A percentile compares a stretch with the other conserved stretches of the same genome.
These are phyloP conservation scores for Massarina eburnea DNA, from an alignment of 2,329 filamentous ascomycete genomes.

Conservation along the genomic window DNA sequence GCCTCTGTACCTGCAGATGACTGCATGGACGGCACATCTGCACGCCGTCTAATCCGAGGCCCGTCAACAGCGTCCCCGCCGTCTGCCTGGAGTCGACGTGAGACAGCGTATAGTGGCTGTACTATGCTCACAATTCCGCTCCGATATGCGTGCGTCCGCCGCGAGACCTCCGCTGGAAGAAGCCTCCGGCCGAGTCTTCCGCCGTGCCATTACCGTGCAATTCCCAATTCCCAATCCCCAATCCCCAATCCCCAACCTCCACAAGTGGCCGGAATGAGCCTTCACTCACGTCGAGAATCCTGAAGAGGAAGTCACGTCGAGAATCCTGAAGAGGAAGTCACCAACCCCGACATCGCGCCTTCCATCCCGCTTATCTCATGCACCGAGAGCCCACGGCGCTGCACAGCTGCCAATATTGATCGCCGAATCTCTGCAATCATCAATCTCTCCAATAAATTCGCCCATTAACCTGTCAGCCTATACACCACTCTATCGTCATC, in stretches of 20 bases:
- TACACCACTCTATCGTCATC: too few species aligned
- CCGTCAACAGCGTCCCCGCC: conserved; percentile 10
- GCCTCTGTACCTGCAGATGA: too few species aligned
- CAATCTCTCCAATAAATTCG: too few species aligned
- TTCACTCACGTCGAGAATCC: conserved; percentile 2
- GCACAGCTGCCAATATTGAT: too few species aligned
- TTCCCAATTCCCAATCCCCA: too few species aligned
- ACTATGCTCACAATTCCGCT: conserved; percentile 11
- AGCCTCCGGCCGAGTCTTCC: too few species aligned
- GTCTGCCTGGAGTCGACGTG: conserved; percentile 11
- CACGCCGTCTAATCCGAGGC: conserved; percentile 39
- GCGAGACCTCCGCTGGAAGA: conserved; percentile 1
- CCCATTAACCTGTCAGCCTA: too few species aligned
- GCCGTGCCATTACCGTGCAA: too few species aligned
- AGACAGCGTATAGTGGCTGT: conserved; percentile 22
- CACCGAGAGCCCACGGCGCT: too few species aligned
- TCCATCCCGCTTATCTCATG: conserved; percentile 5
- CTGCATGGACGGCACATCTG: too few species aligned
- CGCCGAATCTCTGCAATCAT: too few species aligned
- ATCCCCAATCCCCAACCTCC: too few species aligned
- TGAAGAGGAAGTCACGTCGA: conserved; percentile 11
- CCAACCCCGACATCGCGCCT: conserved; percentile 3
- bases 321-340: conserved; percentile 10
- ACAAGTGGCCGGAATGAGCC: neutral
- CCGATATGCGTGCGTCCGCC: neutral